Percentiles rank a stretch among this genome's conserved stretches.
Conservation (phyloP, 2,329 filamentous ascomycete genomes). For the Botrytis byssoidea region DNA sequence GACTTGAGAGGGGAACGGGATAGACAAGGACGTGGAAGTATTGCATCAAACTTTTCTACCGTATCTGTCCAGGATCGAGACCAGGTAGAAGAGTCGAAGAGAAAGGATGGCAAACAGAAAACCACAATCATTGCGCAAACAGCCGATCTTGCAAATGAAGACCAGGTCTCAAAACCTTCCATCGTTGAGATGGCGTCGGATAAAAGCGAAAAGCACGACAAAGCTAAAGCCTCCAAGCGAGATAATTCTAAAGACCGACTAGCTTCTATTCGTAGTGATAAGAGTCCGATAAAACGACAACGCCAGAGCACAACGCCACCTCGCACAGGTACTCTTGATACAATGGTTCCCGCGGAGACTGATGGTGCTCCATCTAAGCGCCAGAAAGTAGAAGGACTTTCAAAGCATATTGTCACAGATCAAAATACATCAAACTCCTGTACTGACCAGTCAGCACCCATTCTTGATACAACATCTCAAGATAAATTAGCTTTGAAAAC, state of each 20-base stretch:
- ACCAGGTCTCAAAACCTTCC: conserved; percentile 23
- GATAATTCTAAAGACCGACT: conserved; percentile 59
- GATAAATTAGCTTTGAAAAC: conserved; percentile 23
- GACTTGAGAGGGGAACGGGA: conserved; percentile 57
- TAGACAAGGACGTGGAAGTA: conserved; percentile 53
- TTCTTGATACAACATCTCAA: conserved; percentile 26
- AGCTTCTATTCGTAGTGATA: conserved; percentile 49
- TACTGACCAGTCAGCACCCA: conserved; percentile 31
- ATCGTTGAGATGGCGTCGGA: conserved; percentile 27
- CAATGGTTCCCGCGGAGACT: conserved; percentile 51
- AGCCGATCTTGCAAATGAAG: conserved; percentile 10
- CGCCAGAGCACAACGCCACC: conserved; percentile 60
- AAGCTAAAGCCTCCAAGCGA: conserved; percentile 59
- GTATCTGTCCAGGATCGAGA: conserved; percentile 50
- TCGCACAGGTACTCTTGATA: conserved; percentile 43
- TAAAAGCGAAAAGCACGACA: conserved; percentile 43
- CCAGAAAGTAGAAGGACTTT: conserved; percentile 51
- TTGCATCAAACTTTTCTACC: conserved; percentile 55
- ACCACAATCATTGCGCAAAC: conserved; percentile 30
- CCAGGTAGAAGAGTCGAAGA: conserved; percentile 43
- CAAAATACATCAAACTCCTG: conserved; percentile 33
- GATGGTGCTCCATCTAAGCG: conserved; percentile 53
- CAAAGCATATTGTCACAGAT: conserved; percentile 26
- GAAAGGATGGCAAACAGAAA: conserved; percentile 50
- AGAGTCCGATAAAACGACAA: conserved; percentile 54